Evolutionary conservation across 2,329 filamentous ascomycete species (phyloP), one percentile per base, ranked within the genome.

Genomic region (Pseudogymnoascus sp.): DNA sequence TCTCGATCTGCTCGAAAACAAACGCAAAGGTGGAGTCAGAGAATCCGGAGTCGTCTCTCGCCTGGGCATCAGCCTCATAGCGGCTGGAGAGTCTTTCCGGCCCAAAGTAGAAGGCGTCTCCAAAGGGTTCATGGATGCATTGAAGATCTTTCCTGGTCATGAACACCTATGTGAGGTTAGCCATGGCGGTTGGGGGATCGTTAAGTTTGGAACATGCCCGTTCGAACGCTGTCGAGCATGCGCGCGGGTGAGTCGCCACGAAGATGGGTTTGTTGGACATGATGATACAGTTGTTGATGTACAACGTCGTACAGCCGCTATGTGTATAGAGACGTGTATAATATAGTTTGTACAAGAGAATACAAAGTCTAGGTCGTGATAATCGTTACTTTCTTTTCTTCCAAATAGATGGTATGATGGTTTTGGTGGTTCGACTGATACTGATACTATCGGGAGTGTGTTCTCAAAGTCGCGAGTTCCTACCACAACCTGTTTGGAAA

Each of bases 151-250:
- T 84, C 69, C 91, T 89, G 70, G 92, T 96, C 93, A 97, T 97
- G 76, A 99, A 97, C 68, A 97, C 92, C 90, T 94, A 69, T 42
- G 44, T n/a, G 7, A 44, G 38, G 21, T 64, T 63, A 64, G 63
- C 12, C 56, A 37, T 23, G 12, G 28, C 8, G 42, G 25, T 53
- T 60, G 60, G 44, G 23, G 33, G 33, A 23, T 14, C 33, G 5
- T 18, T 61, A 56, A 35, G 37, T 62, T 60, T 59, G 63, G 65
- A 38, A 11, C 82, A 73, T 81, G 95, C 93, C 76, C 93, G 83
- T 80, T 99, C 94, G 78, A 97, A 99, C 31, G 94, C 94, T 59
- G 94, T 97, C 63, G 92, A 97, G 80, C 92, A 97, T 67, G 93
- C 91, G 76, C 94, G 84, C 37, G 94, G 94, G 77, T 97, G 93